Evolutionary conservation across 2,329 filamentous ascomycete species (phyloP), one percentile per base, ranked within the genome.

Genomic region (Ambrosiella cleistominuta): DNA sequence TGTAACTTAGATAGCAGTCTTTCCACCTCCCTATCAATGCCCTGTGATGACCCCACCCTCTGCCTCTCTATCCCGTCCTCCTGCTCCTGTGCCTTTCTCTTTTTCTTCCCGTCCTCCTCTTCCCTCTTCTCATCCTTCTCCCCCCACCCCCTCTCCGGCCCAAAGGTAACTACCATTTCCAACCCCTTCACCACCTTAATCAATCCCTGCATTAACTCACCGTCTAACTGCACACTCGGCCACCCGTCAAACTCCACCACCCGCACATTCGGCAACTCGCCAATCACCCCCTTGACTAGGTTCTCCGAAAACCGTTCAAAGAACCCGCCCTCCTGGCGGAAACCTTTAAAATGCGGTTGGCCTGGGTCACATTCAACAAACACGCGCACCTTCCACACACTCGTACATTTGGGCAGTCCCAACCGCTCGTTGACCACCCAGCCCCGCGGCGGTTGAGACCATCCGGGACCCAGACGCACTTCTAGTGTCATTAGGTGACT

Each of bases 361-460:
- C 81, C 85, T 0, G 86, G 85, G 64, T 90, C 86, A 62, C 78
- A 79, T 67, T 89, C 81, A 27, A 88, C 79, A 65, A 86, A 86
- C 9, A 90, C 76, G 35, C 75, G 79, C 53, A 90, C 67, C 12
- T 72, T 73, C 37, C 76, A 74, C 17, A 85, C 76, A 53, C 74
- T 79, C 59, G 69, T 68, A 66, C 81, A 85, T 55, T 86, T 81
- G 1, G 66, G 63, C 6, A 90, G 72, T 0, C 85, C 84, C 0
- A 89, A 72, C 1, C 75, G 74, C 3, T 75, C 70, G 62, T 82
- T 82, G 11, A 87, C 81, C 1, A 81, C 78, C 82, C 86, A 89
- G 54, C 82, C 79, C 39, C 73, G 74, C 0, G 86, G 86, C 12
- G 86, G 85, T 59, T 77, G 77, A 61, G 73, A 81, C 80, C 83